Conservation (phyloP, 169 alveolate genomes). For the Eimeria sp. region DNA sequence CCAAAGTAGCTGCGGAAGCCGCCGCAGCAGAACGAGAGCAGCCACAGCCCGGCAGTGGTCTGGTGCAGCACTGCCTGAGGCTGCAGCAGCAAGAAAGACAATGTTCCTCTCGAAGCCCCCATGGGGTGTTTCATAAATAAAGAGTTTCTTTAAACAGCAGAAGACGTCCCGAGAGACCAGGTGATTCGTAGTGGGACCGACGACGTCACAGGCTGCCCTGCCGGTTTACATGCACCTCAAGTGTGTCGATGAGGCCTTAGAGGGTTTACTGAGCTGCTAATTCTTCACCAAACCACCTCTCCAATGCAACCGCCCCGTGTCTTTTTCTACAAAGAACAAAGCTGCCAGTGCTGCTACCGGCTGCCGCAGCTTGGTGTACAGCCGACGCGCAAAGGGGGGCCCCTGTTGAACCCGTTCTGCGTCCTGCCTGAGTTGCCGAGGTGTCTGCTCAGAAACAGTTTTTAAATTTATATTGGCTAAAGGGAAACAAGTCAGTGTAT, state of each 20-base stretch:
- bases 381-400: conserved; percentile 14
- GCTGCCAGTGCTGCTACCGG: background rate
- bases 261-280: conserved; percentile 3
- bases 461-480: background rate
- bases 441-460: background rate
- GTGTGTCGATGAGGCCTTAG: background rate
- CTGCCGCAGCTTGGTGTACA: background rate
- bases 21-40: conserved; percentile 11
- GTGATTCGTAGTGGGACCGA: background rate
- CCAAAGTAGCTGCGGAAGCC: background rate
- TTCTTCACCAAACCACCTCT: background rate
- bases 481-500: no score
- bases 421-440: background rate
- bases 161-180: conserved; percentile 1
- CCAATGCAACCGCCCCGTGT: background rate
- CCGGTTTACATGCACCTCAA: conserved; percentile 16
- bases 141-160: background rate
- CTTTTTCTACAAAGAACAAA: background rate
- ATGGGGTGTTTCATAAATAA: background rate
- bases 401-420: background rate
- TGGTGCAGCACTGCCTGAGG: background rate
- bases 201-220: background rate
- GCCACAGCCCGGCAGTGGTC: conserved; percentile 3
- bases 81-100: background rate
- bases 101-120: background rate